Evolutionary conservation across 192 early-diverging fungal genomes (phyloP), one percentile per base, ranked within the genome.

Genomic region (Coemansia sp.): DNA sequence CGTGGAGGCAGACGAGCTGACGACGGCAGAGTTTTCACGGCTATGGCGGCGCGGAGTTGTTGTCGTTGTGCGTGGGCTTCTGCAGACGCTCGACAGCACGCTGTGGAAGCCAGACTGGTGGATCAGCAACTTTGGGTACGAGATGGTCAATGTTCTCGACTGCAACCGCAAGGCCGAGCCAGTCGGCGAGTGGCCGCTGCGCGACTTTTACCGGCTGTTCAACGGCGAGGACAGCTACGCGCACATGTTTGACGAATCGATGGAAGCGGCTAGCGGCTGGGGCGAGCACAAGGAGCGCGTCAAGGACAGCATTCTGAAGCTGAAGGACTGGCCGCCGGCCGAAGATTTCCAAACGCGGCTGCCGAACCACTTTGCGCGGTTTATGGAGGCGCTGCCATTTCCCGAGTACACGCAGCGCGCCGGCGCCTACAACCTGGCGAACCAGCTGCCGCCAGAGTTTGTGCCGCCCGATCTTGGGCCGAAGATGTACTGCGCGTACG

Each of bases 401-500:
- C 66, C 58, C 7, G 79, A 80, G 14, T 88, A 88, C 60, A 84
- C 83, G 6, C 68, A 72, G 12, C 83, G 70, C 12, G 54, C 45
- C 12, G 88, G 87, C 7, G 28, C 30, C 1, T 66, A 78, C 18
- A 92, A 92, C 56, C 61, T 92, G 27, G 84, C 81, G 3, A 81
- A 71, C 18, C 69, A 82, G 0, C 59, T 92, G 11, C 85, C 86
- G 4, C 12, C 57, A 1, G 58, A 58, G 7, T 79, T 76, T 62
- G 71, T 88, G 12, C 85, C 85, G 12, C 85, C 86, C 0, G 87
- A 92, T 42, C 71, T 92, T 3, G 90, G 90, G 0, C 88, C 88
- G 0, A 92, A 92, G 64, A 82, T 90, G 83, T 90, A 89, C 62
- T 85, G 84, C 44, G 87, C 87, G 0, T 88, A 87, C 55, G 88